A percentile compares a stretch with the other conserved stretches of the same genome.
These are phyloP conservation scores for Biscogniauxia marginata DNA, from an alignment of 2,329 filamentous ascomycete species.

Conservation along the genomic window DNA sequence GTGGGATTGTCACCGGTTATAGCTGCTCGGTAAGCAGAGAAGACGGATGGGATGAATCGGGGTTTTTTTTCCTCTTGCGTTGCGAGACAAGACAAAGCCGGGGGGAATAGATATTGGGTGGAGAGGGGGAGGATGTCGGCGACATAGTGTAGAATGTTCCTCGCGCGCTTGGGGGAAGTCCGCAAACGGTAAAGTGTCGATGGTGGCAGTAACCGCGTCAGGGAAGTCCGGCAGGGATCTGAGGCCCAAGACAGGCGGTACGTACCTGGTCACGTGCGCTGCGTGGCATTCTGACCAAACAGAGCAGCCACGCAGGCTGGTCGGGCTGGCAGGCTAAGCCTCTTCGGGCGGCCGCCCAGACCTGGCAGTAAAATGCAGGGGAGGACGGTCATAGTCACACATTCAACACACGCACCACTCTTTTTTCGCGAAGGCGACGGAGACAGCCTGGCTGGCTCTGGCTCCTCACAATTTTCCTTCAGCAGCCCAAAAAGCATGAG, in stretches of 20 bases:
- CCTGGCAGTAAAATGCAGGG: slow-evolving; percentile 8
- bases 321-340: background rate
- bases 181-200: slow-evolving; percentile 19
- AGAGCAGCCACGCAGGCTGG: background rate
- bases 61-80: too few species aligned
- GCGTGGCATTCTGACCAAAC: slow-evolving; percentile 7
- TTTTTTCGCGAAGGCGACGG: slow-evolving; percentile 25
- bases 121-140: too few species aligned
- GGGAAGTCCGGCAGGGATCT: slow-evolving; percentile 8
- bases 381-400: slow-evolving; percentile 15
- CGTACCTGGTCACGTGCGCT: slow-evolving; percentile 14
- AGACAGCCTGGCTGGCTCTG: slow-evolving; percentile 24
- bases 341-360: background rate
- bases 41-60: too few species aligned
- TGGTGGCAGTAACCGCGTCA: slow-evolving; percentile 14
- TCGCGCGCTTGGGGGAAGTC: too few species aligned
- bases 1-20: too few species aligned
- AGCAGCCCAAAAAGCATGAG: slow-evolving; percentile 29
- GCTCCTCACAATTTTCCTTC: slow-evolving; percentile 27
- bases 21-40: too few species aligned
- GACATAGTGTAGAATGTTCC: too few species aligned
- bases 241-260: slow-evolving; percentile 8
- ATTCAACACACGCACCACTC: slow-evolving; percentile 20
- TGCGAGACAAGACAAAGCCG: too few species aligned
- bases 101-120: too few species aligned